These are phyloP conservation scores for Blakeslea trispora DNA, from an alignment of 371 early-diverging fungal species.

Conservation along the genomic window DNA sequence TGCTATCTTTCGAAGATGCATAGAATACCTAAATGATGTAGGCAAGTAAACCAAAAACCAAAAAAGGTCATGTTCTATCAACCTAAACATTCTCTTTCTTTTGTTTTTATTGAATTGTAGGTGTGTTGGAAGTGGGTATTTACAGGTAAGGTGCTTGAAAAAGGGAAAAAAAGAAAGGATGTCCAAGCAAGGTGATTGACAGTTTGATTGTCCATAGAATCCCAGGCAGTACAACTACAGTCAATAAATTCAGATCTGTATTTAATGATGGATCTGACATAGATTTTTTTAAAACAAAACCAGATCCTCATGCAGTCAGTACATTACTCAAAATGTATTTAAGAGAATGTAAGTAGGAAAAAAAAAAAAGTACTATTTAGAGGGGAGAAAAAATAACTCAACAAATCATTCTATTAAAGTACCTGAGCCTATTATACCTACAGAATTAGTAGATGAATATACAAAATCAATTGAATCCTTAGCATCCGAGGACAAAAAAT, in stretches of 20 bases:
- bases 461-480: slow-evolving; percentile 15
- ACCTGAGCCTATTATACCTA: slow-evolving; percentile 47
- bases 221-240: slow-evolving; percentile 57
- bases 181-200: too few relatives aligned
- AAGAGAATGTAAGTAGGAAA: slow-evolving; percentile 63
- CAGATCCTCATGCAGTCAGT: slow-evolving; percentile 83
- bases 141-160: slow-evolving; percentile 41
- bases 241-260: slow-evolving; percentile 50
- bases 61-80: background rate
- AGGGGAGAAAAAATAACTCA: background rate
- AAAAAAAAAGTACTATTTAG: background rate
- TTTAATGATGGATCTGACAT: slow-evolving; percentile 57
- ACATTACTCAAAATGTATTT: slow-evolving; percentile 82
- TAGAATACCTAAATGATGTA: slow-evolving; percentile 65
- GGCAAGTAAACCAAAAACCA: slow-evolving; percentile 7
- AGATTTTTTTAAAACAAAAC: slow-evolving; percentile 48
- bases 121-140: slow-evolving; percentile 60
- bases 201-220: slow-evolving; percentile 30
- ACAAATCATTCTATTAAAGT: slow-evolving; percentile 22
- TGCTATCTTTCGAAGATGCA: slow-evolving; percentile 72
- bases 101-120: slow-evolving; percentile 25
- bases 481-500: slow-evolving; percentile 6
- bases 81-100: too few relatives aligned
- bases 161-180: too few relatives aligned
- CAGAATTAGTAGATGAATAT: slow-evolving; percentile 29